Conservation (phyloP, 768 basidiomycete genomes). For the Mycena rebaudengoi region DNA sequence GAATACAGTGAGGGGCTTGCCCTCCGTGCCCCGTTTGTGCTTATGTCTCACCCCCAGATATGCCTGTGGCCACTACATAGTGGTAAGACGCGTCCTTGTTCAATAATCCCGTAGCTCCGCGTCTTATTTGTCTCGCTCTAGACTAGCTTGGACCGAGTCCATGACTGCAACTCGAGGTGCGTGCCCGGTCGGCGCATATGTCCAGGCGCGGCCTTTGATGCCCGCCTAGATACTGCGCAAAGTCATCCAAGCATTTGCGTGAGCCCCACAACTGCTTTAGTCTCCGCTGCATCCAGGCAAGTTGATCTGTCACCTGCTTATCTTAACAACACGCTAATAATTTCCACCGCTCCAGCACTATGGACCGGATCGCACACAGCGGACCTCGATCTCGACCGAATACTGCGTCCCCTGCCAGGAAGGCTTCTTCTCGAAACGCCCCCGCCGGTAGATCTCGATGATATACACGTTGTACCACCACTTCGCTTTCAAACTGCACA, state of each 20-base stretch:
- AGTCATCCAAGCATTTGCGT: slow-evolving; percentile 41
- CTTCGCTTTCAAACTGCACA: slow-evolving; percentile 18
- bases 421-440: slow-evolving; percentile 47
- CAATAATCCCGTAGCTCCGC: slow-evolving; percentile 16
- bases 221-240: slow-evolving; percentile 51
- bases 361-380: slow-evolving; percentile 76
- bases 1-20: slow-evolving; percentile 42
- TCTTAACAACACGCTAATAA: slow-evolving; percentile 2
- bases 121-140: slow-evolving; percentile 34
- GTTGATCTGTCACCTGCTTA: slow-evolving; percentile 26
- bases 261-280: slow-evolving; percentile 39
- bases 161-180: slow-evolving; percentile 71
- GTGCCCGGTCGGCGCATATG: too few species aligned
- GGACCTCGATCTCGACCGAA: slow-evolving; percentile 59
- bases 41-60: slow-evolving; percentile 56
- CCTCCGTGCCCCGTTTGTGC: slow-evolving; percentile 28
- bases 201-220: too few species aligned
- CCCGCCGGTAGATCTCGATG: neutral
- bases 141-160: slow-evolving; percentile 60
- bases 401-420: slow-evolving; percentile 68
- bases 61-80: slow-evolving; percentile 84
- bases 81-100: slow-evolving; percentile 50
- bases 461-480: neutral
- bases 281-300: slow-evolving; percentile 54
- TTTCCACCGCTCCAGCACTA: slow-evolving; percentile 56